Conservation (phyloP, 2,329 filamentous ascomycete genomes). For the Colletotrichum sp. region DNA sequence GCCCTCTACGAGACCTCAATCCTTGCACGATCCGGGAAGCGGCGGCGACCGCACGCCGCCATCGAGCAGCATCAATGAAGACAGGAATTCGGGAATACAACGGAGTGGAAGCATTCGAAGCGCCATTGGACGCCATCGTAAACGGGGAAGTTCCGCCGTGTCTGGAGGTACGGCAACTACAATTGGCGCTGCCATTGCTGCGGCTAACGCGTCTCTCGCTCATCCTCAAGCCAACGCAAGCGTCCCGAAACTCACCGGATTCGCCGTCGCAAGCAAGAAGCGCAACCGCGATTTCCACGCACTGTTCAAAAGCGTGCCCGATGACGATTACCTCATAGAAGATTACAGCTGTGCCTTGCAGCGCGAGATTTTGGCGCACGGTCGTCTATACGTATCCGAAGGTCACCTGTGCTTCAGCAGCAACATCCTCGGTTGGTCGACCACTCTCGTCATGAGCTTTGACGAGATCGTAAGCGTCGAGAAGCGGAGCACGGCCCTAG, state of each 20-base stretch:
- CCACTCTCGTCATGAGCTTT: slow-evolving; percentile 96
- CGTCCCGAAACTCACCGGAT: slow-evolving; percentile 84
- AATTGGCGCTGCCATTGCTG: slow-evolving; percentile 75
- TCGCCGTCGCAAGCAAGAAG: slow-evolving; percentile 95
- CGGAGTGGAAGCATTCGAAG: slow-evolving; percentile 73
- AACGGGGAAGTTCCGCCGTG: slow-evolving; percentile 82
- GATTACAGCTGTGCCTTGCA: slow-evolving; percentile 98
- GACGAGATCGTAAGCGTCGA: slow-evolving; percentile 97
- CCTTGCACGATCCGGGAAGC: slow-evolving; percentile 53
- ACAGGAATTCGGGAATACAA: slow-evolving; percentile 59
- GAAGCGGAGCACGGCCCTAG: slow-evolving; percentile 91
- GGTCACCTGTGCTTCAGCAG: slow-evolving; percentile 98
- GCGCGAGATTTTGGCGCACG: slow-evolving; percentile 92
- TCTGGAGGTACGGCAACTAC: slow-evolving; percentile 67
- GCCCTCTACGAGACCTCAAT: slow-evolving; percentile 48
- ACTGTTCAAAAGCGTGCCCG: slow-evolving; percentile 94
- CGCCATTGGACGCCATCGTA: slow-evolving; percentile 65
- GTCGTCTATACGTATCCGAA: slow-evolving; percentile 93
- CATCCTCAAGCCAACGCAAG: slow-evolving; percentile 63
- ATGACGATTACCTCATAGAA: slow-evolving; percentile 97
- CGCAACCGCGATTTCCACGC: slow-evolving; percentile 94
- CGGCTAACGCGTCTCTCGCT: slow-evolving; percentile 69
- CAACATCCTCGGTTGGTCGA: slow-evolving; percentile 98
- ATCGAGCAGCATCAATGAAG: slow-evolving; percentile 67
- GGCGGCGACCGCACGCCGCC: slow-evolving; percentile 70